Conservation (phyloP, 768 basidiomycete genomes). For the Lyophyllum atratum region DNA sequence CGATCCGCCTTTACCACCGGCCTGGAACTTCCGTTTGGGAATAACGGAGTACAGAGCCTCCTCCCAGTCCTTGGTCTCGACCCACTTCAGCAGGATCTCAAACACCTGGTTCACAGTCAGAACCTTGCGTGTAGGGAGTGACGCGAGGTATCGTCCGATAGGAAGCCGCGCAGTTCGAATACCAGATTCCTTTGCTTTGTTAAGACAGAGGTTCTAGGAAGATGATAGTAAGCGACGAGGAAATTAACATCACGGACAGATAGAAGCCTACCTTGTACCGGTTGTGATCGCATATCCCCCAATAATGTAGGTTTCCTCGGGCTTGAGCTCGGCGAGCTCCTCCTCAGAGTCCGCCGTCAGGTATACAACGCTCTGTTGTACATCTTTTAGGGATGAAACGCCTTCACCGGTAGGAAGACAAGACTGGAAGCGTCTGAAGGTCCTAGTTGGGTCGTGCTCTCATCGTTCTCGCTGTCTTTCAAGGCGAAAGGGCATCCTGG, state of each 20-base stretch:
- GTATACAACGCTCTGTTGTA: conserved; percentile 72
- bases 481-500: neutral
- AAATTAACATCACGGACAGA: conserved; percentile 2
- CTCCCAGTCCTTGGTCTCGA: conserved; percentile 86
- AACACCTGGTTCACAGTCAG: conserved; percentile 97
- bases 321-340: conserved; percentile 79
- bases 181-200: conserved; percentile 76
- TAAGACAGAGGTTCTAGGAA: conserved; percentile 79
- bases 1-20: conserved; percentile 33
- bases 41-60: conserved; percentile 86
- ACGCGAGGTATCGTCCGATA: conserved; percentile 87
- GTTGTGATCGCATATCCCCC: conserved; percentile 97
- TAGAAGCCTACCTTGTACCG: conserved; percentile 74
- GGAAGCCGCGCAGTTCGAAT: conserved; percentile 90
- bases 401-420: neutral
- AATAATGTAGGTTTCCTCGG: conserved; percentile 90
- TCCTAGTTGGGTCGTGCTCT: neutral
- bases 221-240: conserved; percentile 6
- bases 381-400: conserved; percentile 7
- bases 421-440: neutral
- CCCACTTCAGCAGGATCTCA: conserved; percentile 90
- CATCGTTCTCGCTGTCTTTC: neutral
- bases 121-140: conserved; percentile 89
- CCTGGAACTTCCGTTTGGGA: conserved; percentile 86
- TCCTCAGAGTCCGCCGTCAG: conserved; percentile 93